phyloP scores from a whole-genome alignment of 192 early-diverging fungal species.

The Coemansia sp. region DNA sequence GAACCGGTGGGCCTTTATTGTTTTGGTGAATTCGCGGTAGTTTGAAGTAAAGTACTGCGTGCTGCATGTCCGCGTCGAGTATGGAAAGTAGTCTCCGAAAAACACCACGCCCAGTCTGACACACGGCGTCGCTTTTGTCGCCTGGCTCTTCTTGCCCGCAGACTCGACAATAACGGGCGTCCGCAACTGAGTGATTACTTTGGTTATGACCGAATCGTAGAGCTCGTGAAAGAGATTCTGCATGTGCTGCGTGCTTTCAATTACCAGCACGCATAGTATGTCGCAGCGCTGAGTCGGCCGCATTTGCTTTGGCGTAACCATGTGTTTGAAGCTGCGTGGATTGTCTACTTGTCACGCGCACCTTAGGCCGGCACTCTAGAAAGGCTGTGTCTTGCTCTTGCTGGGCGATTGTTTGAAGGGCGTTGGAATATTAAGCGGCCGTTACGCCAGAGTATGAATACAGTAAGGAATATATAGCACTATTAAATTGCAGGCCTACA shows the following conservation, averaged over 20 bases:
- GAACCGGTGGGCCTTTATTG: slow-evolving; percentile 44
- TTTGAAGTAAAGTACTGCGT: slow-evolving; percentile 53
- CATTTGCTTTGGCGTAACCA: slow-evolving; percentile 45
- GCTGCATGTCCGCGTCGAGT: slow-evolving; percentile 41
- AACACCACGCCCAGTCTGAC: slow-evolving; percentile 51
- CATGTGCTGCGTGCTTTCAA: slow-evolving; percentile 50
- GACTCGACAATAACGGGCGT: slow-evolving; percentile 30
- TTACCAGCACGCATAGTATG: slow-evolving; percentile 48
- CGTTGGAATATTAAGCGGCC: too few relatives aligned
- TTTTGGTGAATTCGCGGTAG: slow-evolving; percentile 50
- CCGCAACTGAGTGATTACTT: slow-evolving; percentile 44
- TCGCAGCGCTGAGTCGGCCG: slow-evolving; percentile 45
- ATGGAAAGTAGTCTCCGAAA: slow-evolving; percentile 51
- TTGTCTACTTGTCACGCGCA: too few relatives aligned
- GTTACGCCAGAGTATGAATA: too few relatives aligned
- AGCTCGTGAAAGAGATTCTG: slow-evolving; percentile 39
- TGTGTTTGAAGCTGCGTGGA: too few relatives aligned
- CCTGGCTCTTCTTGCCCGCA: slow-evolving; percentile 21
- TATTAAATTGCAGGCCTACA: too few relatives aligned
- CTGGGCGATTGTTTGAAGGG: too few relatives aligned
- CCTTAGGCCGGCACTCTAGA: too few relatives aligned
- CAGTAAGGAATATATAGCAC: too few relatives aligned
- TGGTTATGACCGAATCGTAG: slow-evolving; percentile 41
- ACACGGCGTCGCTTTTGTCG: slow-evolving; percentile 43
- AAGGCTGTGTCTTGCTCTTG: background rate